Conservation (phyloP, 352 stramenopile genomes). For the Globisporangium ultimum region DNA sequence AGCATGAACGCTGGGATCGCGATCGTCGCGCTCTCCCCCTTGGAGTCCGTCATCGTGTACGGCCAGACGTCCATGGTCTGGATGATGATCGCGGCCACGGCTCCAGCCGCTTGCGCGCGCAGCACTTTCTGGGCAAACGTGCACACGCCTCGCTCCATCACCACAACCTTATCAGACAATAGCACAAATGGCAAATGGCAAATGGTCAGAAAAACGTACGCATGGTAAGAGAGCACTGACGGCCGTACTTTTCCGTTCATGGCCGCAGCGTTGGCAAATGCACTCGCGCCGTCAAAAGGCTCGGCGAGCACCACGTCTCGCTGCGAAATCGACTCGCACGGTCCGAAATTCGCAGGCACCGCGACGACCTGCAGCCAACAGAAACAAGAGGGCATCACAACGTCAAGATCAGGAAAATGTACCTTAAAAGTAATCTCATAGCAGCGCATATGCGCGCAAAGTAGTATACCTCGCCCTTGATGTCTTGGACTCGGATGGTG, state of each 20-base stretch:
- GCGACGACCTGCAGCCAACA: conserved; percentile 46
- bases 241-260: conserved; percentile 42
- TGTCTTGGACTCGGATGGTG: conserved; percentile 50
- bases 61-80: conserved; percentile 76
- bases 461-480: conserved; percentile 83
- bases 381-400: neutral
- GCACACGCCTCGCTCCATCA: conserved; percentile 66
- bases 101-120: conserved; percentile 54
- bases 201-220: too few relatives aligned
- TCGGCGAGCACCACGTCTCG: conserved; percentile 42
- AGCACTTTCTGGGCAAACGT: conserved; percentile 77
- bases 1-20: conserved; percentile 81
- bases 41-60: conserved; percentile 84
- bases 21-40: conserved; percentile 49
- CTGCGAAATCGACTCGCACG: conserved; percentile 51
- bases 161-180: conserved; percentile 38
- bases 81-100: conserved; percentile 58
- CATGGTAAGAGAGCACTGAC: neutral
- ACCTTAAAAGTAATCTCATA: too few relatives aligned
- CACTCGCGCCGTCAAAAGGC: conserved; percentile 49
- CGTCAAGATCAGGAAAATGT: too few relatives aligned
- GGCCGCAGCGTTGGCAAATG: conserved; percentile 33
- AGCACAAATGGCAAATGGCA: too few relatives aligned
- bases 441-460: too few relatives aligned
- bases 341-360: conserved; percentile 73